Percentiles rank a stretch among this genome's conserved stretches.
Conservation (phyloP, 768 basidiomycete species). For the Boletellus sp. region DNA sequence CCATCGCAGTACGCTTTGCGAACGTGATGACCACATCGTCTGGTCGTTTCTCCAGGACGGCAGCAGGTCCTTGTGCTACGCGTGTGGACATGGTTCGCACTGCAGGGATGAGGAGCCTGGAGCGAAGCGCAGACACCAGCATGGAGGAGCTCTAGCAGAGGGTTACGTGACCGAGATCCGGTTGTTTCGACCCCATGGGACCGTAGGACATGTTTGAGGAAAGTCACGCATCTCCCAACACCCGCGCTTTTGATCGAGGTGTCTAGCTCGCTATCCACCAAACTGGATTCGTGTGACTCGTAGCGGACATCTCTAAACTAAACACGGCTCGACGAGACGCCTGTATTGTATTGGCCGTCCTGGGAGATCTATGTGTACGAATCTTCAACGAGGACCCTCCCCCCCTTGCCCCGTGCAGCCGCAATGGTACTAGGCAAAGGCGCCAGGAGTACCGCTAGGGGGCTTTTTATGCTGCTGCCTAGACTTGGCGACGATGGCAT, state of each 20-base stretch:
- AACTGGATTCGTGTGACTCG: neutral
- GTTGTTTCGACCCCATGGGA: neutral
- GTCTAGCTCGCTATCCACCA: neutral
- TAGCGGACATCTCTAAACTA: neutral
- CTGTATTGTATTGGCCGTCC: neutral
- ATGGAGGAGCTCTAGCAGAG: conserved; percentile 12
- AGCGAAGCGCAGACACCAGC: conserved; percentile 14
- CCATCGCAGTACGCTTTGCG: conserved; percentile 86
- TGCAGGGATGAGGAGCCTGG: conserved; percentile 2
- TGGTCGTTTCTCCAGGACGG: conserved; percentile 63
- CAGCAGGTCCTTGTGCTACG: conserved; percentile 39
- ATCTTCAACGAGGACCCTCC: neutral
- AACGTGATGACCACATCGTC: conserved; percentile 90
- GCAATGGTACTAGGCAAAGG: neutral
- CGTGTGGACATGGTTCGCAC: conserved; percentile 36
- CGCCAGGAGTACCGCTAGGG: neutral
- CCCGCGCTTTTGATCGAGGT: neutral
- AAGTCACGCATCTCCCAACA: neutral
- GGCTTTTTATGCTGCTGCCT: conserved; percentile 15
- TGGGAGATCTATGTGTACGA: conserved; percentile 3
- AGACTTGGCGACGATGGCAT: conserved; percentile 26
- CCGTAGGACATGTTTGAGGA: neutral
- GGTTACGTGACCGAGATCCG: conserved; percentile 6
- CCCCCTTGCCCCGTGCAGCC: neutral
- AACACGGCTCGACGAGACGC: neutral